These are phyloP conservation scores for Corymbia calophylla DNA, from an alignment of 441 rosid species.

Conservation along the genomic window DNA sequence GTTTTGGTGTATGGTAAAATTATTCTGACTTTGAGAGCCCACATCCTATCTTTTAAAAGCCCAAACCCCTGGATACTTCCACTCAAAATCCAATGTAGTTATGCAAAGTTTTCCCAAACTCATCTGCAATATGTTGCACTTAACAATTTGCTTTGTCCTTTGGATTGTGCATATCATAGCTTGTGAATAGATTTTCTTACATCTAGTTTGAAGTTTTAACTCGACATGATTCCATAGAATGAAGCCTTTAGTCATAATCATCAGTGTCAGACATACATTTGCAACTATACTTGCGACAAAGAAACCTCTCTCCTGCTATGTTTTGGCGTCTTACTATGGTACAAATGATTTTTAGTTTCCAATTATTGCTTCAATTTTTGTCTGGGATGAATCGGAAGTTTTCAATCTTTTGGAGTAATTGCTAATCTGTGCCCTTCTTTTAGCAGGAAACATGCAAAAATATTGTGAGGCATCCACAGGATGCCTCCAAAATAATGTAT, in stretches of 20 bases:
- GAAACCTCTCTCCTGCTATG: neutral
- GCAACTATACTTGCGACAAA: neutral
- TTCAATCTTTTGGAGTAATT: neutral
- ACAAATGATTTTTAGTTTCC: neutral
- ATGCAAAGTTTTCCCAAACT: neutral
- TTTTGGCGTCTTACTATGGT: neutral
- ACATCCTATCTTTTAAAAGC: neutral
- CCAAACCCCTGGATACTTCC: neutral
- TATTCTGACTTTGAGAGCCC: neutral
- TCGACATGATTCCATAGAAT: neutral
- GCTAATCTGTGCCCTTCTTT: neutral
- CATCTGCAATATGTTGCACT: neutral
- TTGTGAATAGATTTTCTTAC: neutral
- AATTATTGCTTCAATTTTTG: neutral
- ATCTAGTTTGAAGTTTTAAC: neutral
- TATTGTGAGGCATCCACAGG: constrained; percentile 16
- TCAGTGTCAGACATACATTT: neutral
- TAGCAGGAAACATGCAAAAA: constrained; percentile 17
- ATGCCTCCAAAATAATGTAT: constrained; percentile 18
- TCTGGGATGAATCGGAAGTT: neutral
- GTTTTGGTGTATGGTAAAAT: neutral
- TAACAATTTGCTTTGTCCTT: neutral
- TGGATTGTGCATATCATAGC: neutral
- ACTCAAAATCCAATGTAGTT: neutral
- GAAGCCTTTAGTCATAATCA: neutral